Evolutionary conservation across 2,329 filamentous ascomycete species (phyloP), one percentile per base, ranked within the genome.

Genomic region (Pseudocercospora fijiensis): DNA sequence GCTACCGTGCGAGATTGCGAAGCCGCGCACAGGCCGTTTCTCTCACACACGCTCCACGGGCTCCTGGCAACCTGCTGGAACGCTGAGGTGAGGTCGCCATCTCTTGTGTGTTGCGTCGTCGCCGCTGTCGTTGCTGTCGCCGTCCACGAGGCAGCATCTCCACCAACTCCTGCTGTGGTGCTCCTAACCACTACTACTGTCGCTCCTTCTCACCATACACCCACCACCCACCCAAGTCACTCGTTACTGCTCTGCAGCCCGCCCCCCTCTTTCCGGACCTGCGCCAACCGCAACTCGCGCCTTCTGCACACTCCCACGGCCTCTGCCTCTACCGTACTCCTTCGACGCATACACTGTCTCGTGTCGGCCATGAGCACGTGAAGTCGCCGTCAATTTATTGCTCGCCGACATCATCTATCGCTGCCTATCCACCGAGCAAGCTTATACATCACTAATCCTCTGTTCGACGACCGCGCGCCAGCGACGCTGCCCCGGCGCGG

Each of bases 391-490:
- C 27, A 3, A 33, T 28, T 16, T 41, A 56, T 56, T 41, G 18
- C 22, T 56, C 53, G 26, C 53, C 27, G 53, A 41, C 53, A 33
- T 33, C 28, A 24, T 37, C 53, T 37, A 56, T 37, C 53, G 53
- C 53, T 56, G 53, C 16, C 53, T 28, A 53, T 28, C n/a, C 2
- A n/a, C 27, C 52, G 20, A n/a, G 13, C 52, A n/a, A 28, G 16
- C 49, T 27, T 53, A 18, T 10, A 45, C 27, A 60, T 37, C 57
- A 27, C 55, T 61, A 61, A 30, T 56, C 18, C 57, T 27, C 18
- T 52, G 41, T 28, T 45, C 47, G 45, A 9, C 22, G 55, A 51
- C 52, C 52, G 60, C 49, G 60, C 49, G 37, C 22, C 57, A 58
- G 33, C 57, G 57, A 57, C 47, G 56, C 33, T 22, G 41, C 45